Evolutionary conservation across 2,329 filamentous ascomycete genomes (phyloP).

Genomic region (Ophiocordyceps unilateralis): DNA sequence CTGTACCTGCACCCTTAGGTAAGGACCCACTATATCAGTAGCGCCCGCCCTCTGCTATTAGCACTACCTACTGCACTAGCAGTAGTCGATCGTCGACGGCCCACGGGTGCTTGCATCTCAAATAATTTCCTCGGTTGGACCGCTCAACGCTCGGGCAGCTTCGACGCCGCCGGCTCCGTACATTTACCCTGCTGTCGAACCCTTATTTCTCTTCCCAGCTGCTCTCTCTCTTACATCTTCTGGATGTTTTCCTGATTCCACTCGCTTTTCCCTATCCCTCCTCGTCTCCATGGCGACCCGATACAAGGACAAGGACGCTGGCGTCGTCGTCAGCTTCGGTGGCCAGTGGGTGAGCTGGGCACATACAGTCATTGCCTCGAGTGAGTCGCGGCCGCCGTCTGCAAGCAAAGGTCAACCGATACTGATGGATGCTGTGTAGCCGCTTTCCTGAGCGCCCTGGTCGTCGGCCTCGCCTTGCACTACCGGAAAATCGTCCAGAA

Average conservation of each 20-base stretch:
- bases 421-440: slow-evolving; percentile 22
- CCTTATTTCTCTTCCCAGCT: background rate
- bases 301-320: slow-evolving; percentile 49
- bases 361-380: slow-evolving; percentile 72
- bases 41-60: no score
- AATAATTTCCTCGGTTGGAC: background rate
- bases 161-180: background rate
- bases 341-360: slow-evolving; percentile 82
- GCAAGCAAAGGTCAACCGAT: background rate
- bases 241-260: slow-evolving; percentile 13
- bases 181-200: background rate
- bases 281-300: slow-evolving; percentile 22
- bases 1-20: no score
- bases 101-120: background rate
- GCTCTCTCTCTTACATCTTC: background rate
- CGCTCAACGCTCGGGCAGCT: background rate
- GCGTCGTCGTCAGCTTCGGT: slow-evolving; percentile 48
- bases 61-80: no score
- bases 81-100: background rate
- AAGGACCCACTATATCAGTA: no score
- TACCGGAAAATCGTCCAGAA: slow-evolving; percentile 97
- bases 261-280: slow-evolving; percentile 8
- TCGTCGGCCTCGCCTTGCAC: slow-evolving; percentile 68
- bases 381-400: slow-evolving; percentile 26
- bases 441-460: slow-evolving; percentile 72